phyloP scores from a whole-genome alignment of 2,329 filamentous ascomycete species.

The Penicillium italicum region DNA sequence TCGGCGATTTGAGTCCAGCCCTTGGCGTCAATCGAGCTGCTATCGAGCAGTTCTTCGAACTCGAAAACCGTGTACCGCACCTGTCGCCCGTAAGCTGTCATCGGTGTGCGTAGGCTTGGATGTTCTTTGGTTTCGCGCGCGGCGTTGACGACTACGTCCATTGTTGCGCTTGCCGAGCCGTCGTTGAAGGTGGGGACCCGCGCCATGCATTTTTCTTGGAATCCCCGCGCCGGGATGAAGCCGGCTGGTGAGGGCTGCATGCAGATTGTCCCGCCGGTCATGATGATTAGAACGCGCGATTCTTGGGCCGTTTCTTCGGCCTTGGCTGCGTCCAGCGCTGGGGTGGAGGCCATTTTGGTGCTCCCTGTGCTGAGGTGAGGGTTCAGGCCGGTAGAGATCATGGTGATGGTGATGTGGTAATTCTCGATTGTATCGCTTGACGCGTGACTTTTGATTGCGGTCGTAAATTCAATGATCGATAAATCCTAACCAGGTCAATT shows the following conservation, averaged over 20 bases:
- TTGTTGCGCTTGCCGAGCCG: constrained; percentile 54
- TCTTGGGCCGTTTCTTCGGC: constrained; percentile 53
- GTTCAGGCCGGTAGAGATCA: not conserved
- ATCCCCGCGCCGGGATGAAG: constrained; percentile 73
- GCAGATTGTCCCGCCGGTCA: constrained; percentile 79
- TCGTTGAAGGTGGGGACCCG: constrained; percentile 85
- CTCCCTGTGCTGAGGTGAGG: not conserved
- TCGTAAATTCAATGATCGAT: not conserved
- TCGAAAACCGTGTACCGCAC: constrained; percentile 82
- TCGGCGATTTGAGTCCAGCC: constrained; percentile 83
- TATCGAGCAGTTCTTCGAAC: constrained; percentile 80
- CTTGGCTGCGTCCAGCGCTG: constrained; percentile 21
- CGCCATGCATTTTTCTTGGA: constrained; percentile 77
- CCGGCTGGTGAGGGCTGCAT: constrained; percentile 81
- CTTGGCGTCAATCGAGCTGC: constrained; percentile 79
- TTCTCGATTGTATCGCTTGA: not conserved
- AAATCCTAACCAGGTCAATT: not conserved
- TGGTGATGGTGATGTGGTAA: not conserved
- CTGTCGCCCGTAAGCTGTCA: constrained; percentile 73
- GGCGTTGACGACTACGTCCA: constrained; percentile 54
- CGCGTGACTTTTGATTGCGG: not conserved
- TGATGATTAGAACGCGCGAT: constrained; percentile 80
- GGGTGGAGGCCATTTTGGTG: constrained; percentile 22
- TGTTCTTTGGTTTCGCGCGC: constrained; percentile 51
- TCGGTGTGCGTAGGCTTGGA: constrained; percentile 71